A percentile compares a stretch with the other conserved stretches of the same genome.
Evolutionary conservation across 208 protist genomes (phyloP).

Genomic region (Leptomonas pyrrhocoris): DNA sequence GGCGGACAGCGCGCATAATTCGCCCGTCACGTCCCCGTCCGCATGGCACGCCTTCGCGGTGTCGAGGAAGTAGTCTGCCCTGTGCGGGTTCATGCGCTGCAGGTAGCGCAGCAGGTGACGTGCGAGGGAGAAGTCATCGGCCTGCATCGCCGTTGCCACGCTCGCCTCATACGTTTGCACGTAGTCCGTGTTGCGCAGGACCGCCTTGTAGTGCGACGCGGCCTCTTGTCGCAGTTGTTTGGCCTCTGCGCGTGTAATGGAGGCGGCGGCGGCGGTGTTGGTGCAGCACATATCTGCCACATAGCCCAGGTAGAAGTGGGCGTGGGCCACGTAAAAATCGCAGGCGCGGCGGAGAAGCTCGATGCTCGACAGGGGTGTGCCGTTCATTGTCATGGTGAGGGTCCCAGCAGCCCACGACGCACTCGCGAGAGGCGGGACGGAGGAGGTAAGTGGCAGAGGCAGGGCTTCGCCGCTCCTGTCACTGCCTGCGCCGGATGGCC

Average conservation of each 20-base stretch:
- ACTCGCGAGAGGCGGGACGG: constrained; percentile 14
- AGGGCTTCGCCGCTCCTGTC: background rate
- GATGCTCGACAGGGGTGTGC: constrained; percentile 5
- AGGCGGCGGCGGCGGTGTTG: background rate
- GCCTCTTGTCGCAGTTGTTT: constrained; percentile 39
- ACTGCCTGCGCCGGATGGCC: no score
- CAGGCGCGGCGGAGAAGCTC: constrained; percentile 25
- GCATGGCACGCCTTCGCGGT: constrained; percentile 66
- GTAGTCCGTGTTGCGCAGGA: constrained; percentile 51
- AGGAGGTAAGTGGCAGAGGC: background rate
- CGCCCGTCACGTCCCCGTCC: constrained; percentile 45
- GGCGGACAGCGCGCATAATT: constrained; percentile 68
- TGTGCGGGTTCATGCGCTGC: constrained; percentile 56
- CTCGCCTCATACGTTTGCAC: constrained; percentile 66
- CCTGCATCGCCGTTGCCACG: constrained; percentile 53
- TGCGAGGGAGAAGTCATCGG: constrained; percentile 56
- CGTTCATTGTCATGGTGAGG: constrained; percentile 7
- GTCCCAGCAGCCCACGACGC: constrained; percentile 23
- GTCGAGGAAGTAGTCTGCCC: constrained; percentile 65
- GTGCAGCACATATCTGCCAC: constrained; percentile 32
- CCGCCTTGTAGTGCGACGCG: constrained; percentile 44
- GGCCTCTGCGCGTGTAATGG: constrained; percentile 7
- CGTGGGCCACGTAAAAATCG: constrained; percentile 73
- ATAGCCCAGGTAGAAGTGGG: constrained; percentile 82
- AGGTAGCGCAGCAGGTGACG: constrained; percentile 67